Percentiles rank a stretch among this genome's conserved stretches.
Conservation (phyloP, 345 rosid genomes). For the Dipteronia dyeriana region DNA sequence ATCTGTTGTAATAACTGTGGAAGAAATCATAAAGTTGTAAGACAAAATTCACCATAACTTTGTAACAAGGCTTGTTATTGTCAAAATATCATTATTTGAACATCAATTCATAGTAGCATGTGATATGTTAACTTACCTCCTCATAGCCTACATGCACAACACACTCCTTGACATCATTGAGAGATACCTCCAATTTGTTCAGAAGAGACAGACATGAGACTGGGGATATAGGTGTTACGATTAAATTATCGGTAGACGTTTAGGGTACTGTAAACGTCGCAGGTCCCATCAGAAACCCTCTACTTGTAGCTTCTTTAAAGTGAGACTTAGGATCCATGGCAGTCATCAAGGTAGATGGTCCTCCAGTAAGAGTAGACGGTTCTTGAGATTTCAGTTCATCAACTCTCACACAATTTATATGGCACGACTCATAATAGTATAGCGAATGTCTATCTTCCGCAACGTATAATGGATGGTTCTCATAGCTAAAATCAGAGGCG, state of each 20-base stretch:
- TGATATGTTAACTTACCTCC: slow-evolving; percentile 16
- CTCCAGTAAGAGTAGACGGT: accelerated
- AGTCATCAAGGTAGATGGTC: neutral
- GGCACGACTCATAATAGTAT: neutral
- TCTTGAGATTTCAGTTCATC: neutral
- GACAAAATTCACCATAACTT: neutral
- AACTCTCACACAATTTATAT: too few relatives aligned
- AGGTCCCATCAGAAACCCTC: slow-evolving; percentile 17
- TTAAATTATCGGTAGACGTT: slow-evolving; percentile 26
- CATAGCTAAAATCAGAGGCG: slow-evolving; percentile 12
- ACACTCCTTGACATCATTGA: slow-evolving; percentile 18
- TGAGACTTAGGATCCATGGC: slow-evolving; percentile 17
- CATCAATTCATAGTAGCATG: neutral
- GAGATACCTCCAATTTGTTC: slow-evolving; percentile 18
- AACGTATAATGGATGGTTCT: slow-evolving; percentile 6
- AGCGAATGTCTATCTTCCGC: neutral
- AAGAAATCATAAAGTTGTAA: neutral
- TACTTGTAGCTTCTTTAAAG: neutral
- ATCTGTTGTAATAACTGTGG: too few relatives aligned
- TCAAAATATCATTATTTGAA: neutral
- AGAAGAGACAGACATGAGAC: slow-evolving; percentile 3
- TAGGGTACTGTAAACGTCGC: slow-evolving; percentile 19
- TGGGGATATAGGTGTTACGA: slow-evolving; percentile 18
- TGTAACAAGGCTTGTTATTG: neutral
- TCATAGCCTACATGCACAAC: slow-evolving; percentile 9